Evolutionary conservation across 2,329 filamentous ascomycete genomes (phyloP), one percentile per base, ranked within the genome.

Genomic region (Colletotrichum spaethianum): DNA sequence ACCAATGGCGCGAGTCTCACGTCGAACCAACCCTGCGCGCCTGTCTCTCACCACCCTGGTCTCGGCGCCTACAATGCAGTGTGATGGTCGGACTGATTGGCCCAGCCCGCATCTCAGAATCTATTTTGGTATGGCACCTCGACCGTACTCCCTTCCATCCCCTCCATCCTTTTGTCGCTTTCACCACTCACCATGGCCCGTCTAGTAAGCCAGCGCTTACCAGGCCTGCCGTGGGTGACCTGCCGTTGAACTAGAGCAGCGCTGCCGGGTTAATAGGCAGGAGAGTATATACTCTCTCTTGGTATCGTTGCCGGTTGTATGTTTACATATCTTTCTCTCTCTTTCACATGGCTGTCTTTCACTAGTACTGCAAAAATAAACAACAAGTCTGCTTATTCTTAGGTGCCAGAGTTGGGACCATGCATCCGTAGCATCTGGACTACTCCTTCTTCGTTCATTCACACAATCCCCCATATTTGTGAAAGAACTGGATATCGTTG

Each of bases 41-140:
- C 67, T 72, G 67, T 74, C 59, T 64, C 36, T 62, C 50, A 44
- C 60, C 57, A 56, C 63, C 62, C 66, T 74, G 64, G 68, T 61
- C 73, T 74, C 72, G 73, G 73, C 73, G 73, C 72, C 73, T 75
- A 75, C 23, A 53, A 72, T 79, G 79, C 79, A 80, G 76, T 76
- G 79, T 81, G 79, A 81, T 79, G 70, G 67, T 62, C 40, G 48
- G 70, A 38, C 60, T 77, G 68, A 81, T 81, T 81, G 79, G 79
- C 42, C 74, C 63, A 50, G 23, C 73, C 59, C 64, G 64, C 60
- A 72, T 52, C 60, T 59, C 40, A 53, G 67, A 57, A 40, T 72
- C 75, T 69, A 75, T 72, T 70, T 74, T 59, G 38, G 70, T 70
- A 53, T 46, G 31, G 44, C 64, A 56, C 46, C 44, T 71, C 48